phyloP scores from a whole-genome alignment of 163 green algal genomes.

The Prototheca wickerhamii region DNA sequence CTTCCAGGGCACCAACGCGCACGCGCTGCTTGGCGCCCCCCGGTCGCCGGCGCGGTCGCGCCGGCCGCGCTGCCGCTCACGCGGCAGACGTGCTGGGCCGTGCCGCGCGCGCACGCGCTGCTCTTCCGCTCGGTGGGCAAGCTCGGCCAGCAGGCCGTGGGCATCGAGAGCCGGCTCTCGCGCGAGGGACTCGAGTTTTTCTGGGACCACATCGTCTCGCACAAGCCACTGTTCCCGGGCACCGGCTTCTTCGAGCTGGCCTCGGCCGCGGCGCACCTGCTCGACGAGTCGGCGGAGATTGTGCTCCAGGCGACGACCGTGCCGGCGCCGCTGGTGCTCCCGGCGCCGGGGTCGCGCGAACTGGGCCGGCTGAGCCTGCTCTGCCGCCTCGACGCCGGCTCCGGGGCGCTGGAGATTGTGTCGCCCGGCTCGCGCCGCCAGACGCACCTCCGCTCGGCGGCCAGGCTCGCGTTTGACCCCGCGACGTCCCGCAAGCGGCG shows the following conservation, averaged over 20 bases:
- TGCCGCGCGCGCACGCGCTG: slow-evolving; percentile 10
- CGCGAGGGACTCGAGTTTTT: slow-evolving; percentile 27
- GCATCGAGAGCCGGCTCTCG: slow-evolving; percentile 4
- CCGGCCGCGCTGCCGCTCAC: background rate
- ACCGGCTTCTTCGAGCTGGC: slow-evolving; percentile 65
- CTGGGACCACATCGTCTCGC: slow-evolving; percentile 56
- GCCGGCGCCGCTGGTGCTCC: slow-evolving; percentile 38
- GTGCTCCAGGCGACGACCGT: slow-evolving; percentile 14
- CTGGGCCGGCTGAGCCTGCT: background rate
- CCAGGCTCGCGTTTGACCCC: background rate
- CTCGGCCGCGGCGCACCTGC: slow-evolving; percentile 17
- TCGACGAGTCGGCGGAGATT: slow-evolving; percentile 7
- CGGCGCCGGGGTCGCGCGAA: background rate
- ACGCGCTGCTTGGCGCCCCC: slow-evolving; percentile 35
- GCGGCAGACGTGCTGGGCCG: slow-evolving; percentile 21
- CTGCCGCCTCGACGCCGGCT: slow-evolving; percentile 3
- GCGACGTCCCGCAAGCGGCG: background rate
- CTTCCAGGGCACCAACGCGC: slow-evolving; percentile 76
- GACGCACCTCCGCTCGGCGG: background rate
- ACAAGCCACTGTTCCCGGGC: slow-evolving; percentile 51
- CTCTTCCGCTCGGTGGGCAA: background rate
- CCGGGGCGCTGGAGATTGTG: slow-evolving; percentile 4
- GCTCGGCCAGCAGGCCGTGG: slow-evolving; percentile 1
- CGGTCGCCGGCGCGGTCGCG: too few species aligned
- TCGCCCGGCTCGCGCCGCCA: background rate